A percentile compares a stretch with the other conserved stretches of the same genome.
Conservation (phyloP, 23 red algal species). For the Rhodosorus marinus region DNA sequence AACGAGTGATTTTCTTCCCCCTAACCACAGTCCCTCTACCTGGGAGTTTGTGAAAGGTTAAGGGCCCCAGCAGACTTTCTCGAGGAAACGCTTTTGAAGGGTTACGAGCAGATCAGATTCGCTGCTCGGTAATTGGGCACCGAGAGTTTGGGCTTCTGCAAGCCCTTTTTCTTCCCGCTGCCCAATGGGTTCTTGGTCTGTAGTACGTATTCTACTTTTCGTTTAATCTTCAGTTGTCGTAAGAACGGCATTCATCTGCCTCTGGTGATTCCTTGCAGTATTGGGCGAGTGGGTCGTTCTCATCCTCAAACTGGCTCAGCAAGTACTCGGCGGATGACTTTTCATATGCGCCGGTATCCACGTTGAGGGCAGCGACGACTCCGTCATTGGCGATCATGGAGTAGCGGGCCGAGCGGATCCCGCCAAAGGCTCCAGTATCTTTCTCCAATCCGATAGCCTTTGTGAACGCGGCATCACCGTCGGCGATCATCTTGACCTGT, state of each 20-base stretch:
- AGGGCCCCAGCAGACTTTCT: too few relatives aligned
- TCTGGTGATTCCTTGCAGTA: conserved; percentile 56
- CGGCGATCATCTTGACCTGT: conserved; percentile 58
- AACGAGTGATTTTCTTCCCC: too few relatives aligned
- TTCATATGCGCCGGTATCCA: conserved; percentile 28
- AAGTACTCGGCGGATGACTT: not conserved
- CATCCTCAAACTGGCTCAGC: not conserved
- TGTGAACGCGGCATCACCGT: conserved; percentile 60
- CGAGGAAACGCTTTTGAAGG: too few relatives aligned
- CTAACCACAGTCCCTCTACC: too few relatives aligned
- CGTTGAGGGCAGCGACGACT: conserved; percentile 66
- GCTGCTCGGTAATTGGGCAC: too few relatives aligned
- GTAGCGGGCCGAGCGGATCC: conserved; percentile 32
- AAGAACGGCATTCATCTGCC: conserved; percentile 70
- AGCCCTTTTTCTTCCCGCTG: too few relatives aligned
- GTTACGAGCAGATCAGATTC: too few relatives aligned
- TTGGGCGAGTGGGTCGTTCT: conserved; percentile 26
- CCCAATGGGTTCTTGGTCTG: too few relatives aligned
- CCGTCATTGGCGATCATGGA: conserved; percentile 62
- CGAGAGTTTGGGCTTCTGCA: too few relatives aligned
- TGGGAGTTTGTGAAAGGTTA: too few relatives aligned
- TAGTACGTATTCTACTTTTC: too few relatives aligned
- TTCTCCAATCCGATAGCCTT: conserved; percentile 40
- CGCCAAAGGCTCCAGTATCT: conserved; percentile 85
- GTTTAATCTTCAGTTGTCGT: conserved; percentile 69